These are phyloP conservation scores for Endocalyx cinctus DNA, from an alignment of 2,329 filamentous ascomycete genomes.

Conservation along the genomic window DNA sequence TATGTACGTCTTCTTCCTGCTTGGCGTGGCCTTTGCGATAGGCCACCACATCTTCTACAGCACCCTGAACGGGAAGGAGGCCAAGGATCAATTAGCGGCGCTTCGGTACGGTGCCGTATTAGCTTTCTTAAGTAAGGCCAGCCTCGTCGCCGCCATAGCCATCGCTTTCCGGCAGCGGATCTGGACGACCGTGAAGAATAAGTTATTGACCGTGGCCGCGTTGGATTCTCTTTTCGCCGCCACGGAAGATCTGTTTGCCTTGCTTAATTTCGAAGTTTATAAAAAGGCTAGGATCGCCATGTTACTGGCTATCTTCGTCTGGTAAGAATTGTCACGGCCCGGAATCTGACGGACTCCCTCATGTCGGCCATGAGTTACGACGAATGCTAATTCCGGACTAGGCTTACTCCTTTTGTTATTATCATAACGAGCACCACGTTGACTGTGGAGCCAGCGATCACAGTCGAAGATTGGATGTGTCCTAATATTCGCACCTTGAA, in stretches of 20 bases:
- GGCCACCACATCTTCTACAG: conserved; percentile 35
- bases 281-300: conserved; percentile 28
- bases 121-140: conserved; percentile 35
- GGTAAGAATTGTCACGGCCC: too few species aligned
- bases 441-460: conserved; percentile 22
- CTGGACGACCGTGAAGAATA: conserved; percentile 27
- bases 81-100: conserved; percentile 32
- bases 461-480: conserved; percentile 22
- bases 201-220: conserved; percentile 22
- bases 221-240: conserved; percentile 31
- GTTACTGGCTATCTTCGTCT: conserved; percentile 30
- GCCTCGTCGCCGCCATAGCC: conserved; percentile 31
- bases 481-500: conserved; percentile 27
- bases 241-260: conserved; percentile 24
- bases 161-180: conserved; percentile 27
- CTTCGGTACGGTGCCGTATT: conserved; percentile 34
- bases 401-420: conserved; percentile 32
- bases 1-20: conserved; percentile 33
- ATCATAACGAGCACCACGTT: conserved; percentile 35
- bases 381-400: conserved; percentile 2
- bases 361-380: neutral
- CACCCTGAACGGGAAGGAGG: conserved; percentile 26
- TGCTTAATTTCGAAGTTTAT: conserved; percentile 27
- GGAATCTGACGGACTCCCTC: neutral
- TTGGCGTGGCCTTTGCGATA: conserved; percentile 31